phyloP scores from a whole-genome alignment of 257 asterid genomes.

The Thymus mandschuricus region DNA sequence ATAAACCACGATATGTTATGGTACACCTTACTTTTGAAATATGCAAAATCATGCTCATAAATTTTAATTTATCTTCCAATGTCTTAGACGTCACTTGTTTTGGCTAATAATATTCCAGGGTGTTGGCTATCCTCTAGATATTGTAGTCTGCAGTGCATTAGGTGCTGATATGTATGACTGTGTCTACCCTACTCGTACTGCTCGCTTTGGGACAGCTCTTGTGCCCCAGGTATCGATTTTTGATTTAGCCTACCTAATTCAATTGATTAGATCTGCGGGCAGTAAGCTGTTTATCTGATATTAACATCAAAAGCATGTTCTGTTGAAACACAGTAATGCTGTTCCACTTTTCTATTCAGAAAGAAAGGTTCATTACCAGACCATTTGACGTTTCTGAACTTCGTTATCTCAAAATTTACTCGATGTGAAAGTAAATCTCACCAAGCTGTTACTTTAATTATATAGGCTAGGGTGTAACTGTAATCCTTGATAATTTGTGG shows the following conservation, averaged over 20 bases:
- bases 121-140: conserved; percentile 96
- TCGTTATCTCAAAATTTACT: background rate
- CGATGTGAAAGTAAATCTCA: background rate
- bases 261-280: conserved; percentile 8
- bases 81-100: conserved; percentile 27
- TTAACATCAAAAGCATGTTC: background rate
- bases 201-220: conserved; percentile 99
- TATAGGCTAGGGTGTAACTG: background rate
- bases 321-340: background rate
- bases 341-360: background rate
- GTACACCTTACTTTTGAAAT: conserved; percentile 39
- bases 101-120: conserved; percentile 57
- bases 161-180: conserved; percentile 99
- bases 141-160: conserved; percentile 98
- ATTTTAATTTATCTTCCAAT: conserved; percentile 21
- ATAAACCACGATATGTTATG: conserved; percentile 98
- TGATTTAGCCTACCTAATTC: conserved; percentile 17
- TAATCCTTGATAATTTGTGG: background rate
- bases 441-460: background rate
- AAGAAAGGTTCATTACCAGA: background rate
- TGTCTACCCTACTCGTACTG: conserved; percentile 98
- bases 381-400: background rate
- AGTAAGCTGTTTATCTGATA: conserved; percentile 1
- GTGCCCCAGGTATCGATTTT: conserved; percentile 75
- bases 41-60: conserved; percentile 3